Percentiles rank a stretch among this genome's conserved stretches.
Evolutionary conservation across 257 asterid genomes (phyloP).

Genomic region (Solanum piurae): DNA sequence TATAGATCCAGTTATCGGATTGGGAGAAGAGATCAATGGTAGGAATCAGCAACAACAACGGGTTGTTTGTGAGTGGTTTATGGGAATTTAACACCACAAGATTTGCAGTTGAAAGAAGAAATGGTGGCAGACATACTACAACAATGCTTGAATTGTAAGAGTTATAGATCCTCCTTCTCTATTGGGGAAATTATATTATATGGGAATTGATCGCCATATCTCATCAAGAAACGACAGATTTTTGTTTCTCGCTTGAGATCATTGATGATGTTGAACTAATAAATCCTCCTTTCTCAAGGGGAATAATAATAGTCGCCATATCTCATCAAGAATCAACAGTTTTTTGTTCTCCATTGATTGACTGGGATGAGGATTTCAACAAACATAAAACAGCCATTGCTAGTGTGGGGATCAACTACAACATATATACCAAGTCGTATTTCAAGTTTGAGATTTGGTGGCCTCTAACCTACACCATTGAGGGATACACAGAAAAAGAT

Average conservation of each 20-base stretch:
- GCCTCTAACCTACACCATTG: too few relatives aligned
- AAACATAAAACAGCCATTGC: too few relatives aligned
- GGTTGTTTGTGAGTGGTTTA: background rate
- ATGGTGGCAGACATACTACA: background rate
- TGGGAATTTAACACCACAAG: background rate
- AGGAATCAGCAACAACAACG: background rate
- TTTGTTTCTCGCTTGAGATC: background rate
- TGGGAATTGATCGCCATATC: background rate
- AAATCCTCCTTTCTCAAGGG: background rate
- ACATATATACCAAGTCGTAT: too few relatives aligned
- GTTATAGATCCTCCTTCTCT: background rate
- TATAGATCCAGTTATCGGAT: too few relatives aligned
- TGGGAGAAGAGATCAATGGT: too few relatives aligned
- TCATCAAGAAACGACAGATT: background rate
- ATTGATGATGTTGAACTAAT: background rate
- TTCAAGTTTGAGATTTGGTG: too few relatives aligned
- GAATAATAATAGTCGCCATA: background rate
- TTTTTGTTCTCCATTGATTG: too few relatives aligned
- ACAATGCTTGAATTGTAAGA: background rate
- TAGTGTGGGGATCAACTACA: too few relatives aligned
- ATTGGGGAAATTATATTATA: background rate
- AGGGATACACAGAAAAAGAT: too few relatives aligned
- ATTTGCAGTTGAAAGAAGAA: background rate
- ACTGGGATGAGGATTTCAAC: too few relatives aligned
- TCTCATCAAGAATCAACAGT: background rate